Base-by-base conservation (phyloP, 2,329 filamentous ascomycete species). In the Torrubiella hemipterigena region DNA sequence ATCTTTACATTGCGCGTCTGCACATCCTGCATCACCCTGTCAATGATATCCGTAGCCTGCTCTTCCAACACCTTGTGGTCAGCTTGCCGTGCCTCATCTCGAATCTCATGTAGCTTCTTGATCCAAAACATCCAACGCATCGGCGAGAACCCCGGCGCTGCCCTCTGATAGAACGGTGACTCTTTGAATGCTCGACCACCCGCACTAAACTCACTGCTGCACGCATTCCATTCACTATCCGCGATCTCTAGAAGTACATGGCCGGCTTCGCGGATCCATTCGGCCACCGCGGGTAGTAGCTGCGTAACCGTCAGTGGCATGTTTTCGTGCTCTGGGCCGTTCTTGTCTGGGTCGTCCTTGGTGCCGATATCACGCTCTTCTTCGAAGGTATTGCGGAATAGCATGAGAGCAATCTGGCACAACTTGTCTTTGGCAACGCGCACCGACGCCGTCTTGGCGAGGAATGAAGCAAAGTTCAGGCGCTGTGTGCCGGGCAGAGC, bases 381-480 rank as follows among this genome's bases (percentile, higher is more conserved):
- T 18, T 35, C 29, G 31, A 35, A 35, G n/a, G 29, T 35, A 19
- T 25, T n/a, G 17, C 28, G 18, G 22, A 35, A 35, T 13, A 35
- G 23, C 10, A 35, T 17, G 15, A 28, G 33, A 18, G 24, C 33
- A 21, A 31, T 35, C 23, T 31, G 17, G 24, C 13, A 35, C 16
- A 35, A 17, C 15, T 19, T 17, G 16, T 35, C 29, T 9, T 33
- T 22, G n/a, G 20, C 17, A 11, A 32, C 20, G 14, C 33, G 22
- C 17, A 17, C 28, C 13, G 29, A 35, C 14, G 29, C 33, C 15
- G 31, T 17, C 24, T 35, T 35, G 33, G 33, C 29, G 12, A 35
- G 23, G 24, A 35, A 32, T 19, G 23, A 27, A 10, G 33, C 24
- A 16, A 35, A 29, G 17, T 35, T 35, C 13, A 29, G 15, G 24